Evolutionary conservation across 2,329 filamentous ascomycete species (phyloP), one percentile per base, ranked within the genome.

Genomic region (Pseudogymnoascus sp.): DNA sequence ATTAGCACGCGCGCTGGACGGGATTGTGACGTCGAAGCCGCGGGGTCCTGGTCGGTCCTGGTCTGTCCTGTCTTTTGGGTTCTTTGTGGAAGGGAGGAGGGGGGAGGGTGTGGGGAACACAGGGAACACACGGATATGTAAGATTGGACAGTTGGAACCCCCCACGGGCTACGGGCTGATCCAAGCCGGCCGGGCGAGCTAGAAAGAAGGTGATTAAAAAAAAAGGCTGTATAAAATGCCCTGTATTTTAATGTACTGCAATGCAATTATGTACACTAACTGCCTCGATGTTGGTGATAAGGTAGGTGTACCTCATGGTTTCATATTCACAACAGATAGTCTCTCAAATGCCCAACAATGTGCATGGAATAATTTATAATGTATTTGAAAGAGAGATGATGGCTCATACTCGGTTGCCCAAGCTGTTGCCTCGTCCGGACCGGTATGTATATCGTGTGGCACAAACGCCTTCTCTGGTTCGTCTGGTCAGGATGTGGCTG

Each of bases 1-100:
- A 56, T 33, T 56, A 33, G 28, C 50, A 21, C 16, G 16, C 50
- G 50, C 50, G 25, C 25, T 4, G 50, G 50, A 14, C 50, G 28
- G 28, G 50, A 56, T 56, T 56, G 50, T 56, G 50, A 56, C 47
- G 47, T 56, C 47, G 50, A 56, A 33, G 50, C 28, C 50, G 50
- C 50, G 50, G 50, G 25, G 47, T 56, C 47, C 21, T 21, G 21
- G 21, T 21, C 21, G 25, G 47, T 56, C 47, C 21, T 21, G 21
- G 21, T 21, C 21, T 3, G 2, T 21, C 21, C 47, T 56, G 25
- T 56, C 47, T 18, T 56, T 33, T n/a, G 25, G 47, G 14, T 25
- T 33, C 47, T 56, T 33, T 56, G 47, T 33, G 25, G 47, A 53
- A 53, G 25, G 44, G 8, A 28, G n/a, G n/a, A n/a, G n/a, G n/a